These are phyloP conservation scores for Herpetospermum pedunculosum DNA, from an alignment of 306 rosid genomes.

Conservation along the genomic window DNA sequence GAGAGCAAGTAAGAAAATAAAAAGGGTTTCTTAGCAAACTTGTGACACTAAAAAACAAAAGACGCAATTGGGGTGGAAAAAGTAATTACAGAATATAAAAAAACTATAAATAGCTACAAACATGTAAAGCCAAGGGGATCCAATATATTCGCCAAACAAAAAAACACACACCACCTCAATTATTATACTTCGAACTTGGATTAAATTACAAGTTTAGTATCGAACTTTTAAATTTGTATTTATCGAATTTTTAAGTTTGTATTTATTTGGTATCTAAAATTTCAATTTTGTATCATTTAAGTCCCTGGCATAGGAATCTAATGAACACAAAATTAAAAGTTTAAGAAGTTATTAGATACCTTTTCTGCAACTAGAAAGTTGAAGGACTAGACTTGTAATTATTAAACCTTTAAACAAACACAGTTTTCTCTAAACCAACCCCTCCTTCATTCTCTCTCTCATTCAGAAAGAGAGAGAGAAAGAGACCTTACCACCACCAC, in stretches of 20 bases:
- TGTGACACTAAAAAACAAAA: neutral
- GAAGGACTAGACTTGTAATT: no score
- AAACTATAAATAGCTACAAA: neutral
- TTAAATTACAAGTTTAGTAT: no score
- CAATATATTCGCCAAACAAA: neutral
- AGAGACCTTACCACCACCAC: neutral
- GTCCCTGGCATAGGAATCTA: no score
- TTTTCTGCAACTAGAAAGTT: no score
- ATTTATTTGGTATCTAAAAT: no score
- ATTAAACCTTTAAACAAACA: neutral
- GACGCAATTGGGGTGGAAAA: neutral
- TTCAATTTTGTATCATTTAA: no score
- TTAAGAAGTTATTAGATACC: no score
- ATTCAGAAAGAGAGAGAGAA: neutral
- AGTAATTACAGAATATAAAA: neutral
- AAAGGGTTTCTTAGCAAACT: neutral
- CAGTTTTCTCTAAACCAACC: neutral
- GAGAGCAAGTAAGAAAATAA: neutral
- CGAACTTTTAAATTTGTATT: no score
- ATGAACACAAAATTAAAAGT: no score
- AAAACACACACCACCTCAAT: neutral
- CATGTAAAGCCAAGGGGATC: conserved; percentile 8
- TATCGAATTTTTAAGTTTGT: no score
- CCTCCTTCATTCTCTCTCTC: neutral
- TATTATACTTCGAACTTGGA: no score